Evolutionary conservation across 257 asterid genomes (phyloP).

Genomic region (Solanum etuberosum): DNA sequence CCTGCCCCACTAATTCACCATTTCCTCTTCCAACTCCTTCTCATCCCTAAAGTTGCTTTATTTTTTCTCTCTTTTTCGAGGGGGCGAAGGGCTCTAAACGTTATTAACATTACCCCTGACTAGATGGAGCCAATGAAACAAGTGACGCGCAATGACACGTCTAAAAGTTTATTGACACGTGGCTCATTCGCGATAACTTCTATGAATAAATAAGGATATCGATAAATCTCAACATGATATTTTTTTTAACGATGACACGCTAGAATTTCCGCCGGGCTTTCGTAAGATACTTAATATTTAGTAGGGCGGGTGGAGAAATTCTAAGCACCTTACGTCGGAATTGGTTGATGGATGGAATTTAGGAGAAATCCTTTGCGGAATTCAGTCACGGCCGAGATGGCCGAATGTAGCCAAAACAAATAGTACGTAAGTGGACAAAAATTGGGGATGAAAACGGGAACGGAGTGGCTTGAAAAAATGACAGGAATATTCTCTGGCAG

Average conservation of each 20-base stretch:
- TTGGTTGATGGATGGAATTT: background rate
- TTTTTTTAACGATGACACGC: background rate
- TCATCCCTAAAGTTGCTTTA: conserved; percentile 4
- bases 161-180: background rate
- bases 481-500: conserved; percentile 11
- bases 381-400: background rate
- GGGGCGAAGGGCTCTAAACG: background rate
- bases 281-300: background rate
- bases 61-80: background rate
- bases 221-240: background rate
- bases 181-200: background rate
- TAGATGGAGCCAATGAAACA: background rate
- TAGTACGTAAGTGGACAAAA: background rate
- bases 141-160: background rate
- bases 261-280: background rate
- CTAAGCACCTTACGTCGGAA: background rate
- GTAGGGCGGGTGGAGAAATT: background rate
- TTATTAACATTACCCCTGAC: background rate
- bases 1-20: background rate
- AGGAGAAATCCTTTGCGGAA: background rate
- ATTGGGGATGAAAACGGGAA: background rate
- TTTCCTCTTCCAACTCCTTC: conserved; percentile 11
- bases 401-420: background rate
- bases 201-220: background rate
- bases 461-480: background rate